Evolutionary conservation across 495 filamentous ascomycete species (phyloP), one percentile per base, ranked within the genome.

Genomic region (Aspergillus carlsbadensis): DNA sequence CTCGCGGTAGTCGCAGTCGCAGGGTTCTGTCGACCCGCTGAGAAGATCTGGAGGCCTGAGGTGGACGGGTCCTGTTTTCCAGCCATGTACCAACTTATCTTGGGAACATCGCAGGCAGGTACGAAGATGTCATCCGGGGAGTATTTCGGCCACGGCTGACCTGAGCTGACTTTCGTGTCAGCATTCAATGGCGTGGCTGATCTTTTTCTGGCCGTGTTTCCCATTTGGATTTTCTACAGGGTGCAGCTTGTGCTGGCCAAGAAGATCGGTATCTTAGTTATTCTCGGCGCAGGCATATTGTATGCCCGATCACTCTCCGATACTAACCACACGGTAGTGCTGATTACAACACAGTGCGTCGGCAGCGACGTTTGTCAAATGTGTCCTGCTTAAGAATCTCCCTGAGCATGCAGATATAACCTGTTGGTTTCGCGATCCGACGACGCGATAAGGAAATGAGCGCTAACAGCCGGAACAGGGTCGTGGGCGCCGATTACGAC

Each of bases 41-140:
- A 59, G 44, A 54, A 50, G 24, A 59, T 54, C 5, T 59, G 57
- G 57, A 24, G 34, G 8, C 50, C 50, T 14, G 51, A 59, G 8
- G 43, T 44, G 0, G 50, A 50, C 0, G 50, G 50, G 0, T 42
- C 24, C 1, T 59, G 57, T 49, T 59, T 48, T 29, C 26, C 41
- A 15, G 37, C 54, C 35, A 13, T 34, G 14, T 49, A 54, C 3
- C 57, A 59, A 18, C 36, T 59, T 10, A 31, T 54, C 10, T 18
- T 42, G 2, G 57, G 50, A 6, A 54, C 36, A 5, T 54, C 50
- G 1, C 57, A 59, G 13, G 57, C 56, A 17, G 34, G 55, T 58
- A 18, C 21, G 54, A 1, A 22, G n/a, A 10, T 10, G 13, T n/a
- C n/a, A n/a, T n/a, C n/a, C n/a, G n/a, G n/a, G n/a, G n/a, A n/a